These are phyloP conservation scores for Arthrobotrys musiformis DNA, from an alignment of 2,329 filamentous ascomycete genomes.

Conservation along the genomic window DNA sequence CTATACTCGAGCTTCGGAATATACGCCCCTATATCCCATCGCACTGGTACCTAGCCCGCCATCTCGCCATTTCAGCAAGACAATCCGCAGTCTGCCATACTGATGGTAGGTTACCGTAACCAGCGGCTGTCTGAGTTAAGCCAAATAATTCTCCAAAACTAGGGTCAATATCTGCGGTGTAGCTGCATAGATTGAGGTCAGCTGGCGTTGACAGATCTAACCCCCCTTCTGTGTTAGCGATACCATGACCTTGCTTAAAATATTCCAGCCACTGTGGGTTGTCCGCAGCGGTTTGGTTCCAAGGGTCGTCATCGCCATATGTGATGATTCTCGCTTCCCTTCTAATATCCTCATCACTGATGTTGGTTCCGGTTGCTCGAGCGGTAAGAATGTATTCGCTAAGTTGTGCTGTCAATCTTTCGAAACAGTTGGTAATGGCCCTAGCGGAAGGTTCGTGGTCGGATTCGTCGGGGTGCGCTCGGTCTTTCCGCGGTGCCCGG, in stretches of 20 bases:
- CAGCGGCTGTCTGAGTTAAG: background rate
- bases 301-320: conserved; percentile 72
- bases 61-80: background rate
- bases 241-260: conserved; percentile 69
- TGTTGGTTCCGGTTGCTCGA: conserved; percentile 65
- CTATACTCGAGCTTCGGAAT: background rate
- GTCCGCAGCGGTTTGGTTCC: conserved; percentile 73
- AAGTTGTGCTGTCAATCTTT: conserved; percentile 68
- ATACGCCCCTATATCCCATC: background rate
- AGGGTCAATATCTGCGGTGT: background rate
- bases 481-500: conserved; percentile 66
- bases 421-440: background rate
- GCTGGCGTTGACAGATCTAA: background rate
- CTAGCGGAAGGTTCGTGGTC: conserved; percentile 68
- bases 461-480: conserved; percentile 69
- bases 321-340: conserved; percentile 71
- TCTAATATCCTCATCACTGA: conserved; percentile 69
- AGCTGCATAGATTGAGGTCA: background rate
- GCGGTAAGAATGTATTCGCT: conserved; percentile 67
- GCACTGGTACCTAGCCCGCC: no score
- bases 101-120: background rate
- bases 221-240: conserved; percentile 59
- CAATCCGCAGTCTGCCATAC: background rate
- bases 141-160: background rate
- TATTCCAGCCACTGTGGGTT: conserved; percentile 68